Base-by-base conservation (phyloP, 345 rosid species). In the Gossypium anomalum region DNA sequence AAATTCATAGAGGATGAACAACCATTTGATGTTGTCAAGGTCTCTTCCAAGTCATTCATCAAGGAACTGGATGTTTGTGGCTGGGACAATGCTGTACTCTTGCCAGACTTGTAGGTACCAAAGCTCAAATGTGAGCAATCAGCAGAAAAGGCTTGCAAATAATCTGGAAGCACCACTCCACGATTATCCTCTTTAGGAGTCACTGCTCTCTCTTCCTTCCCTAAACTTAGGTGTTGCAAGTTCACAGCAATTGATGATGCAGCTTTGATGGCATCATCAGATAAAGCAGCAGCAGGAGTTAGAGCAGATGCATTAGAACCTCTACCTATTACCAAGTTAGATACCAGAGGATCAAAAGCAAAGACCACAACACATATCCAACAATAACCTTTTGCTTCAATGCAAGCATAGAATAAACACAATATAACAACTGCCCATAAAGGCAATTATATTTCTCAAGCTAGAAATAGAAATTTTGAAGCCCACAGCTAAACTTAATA, bases 101-200 rank as follows among this genome's bases (percentile, higher is more conserved):
- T 59, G 57, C 83, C 78, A 53, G 87, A 74, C 25, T 78, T 86
- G 43, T 77, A 86, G 76, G 88, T 84, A 57, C 92, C 89, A 64
- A 88, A 86, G 79, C 79, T 88, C 78, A 88, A 83, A 78, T 86
- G 85, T 25, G 83, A 82, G 64, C 87, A 84, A 65, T 82, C 89
- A 43, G 85, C 82, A 49, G 83, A 82, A 25, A 84, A 77, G 61
- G 80, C 80, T 76, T 77, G 88, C 66, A 88, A 69, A 83, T 80
- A 47, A 69, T 73, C 67, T 43, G 92, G 92, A 80, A 88, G 78
- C 70, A 84, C 84, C 56, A 88, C 78, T 22, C 74, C 63, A 75
- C 25, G 34, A 15, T 79, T 74, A 41, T 80, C 77, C 43, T 78
- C 80, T 51, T 77, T 48, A 48, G 48, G 49, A 55, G 72, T 58